These are phyloP conservation scores for Cytospora schulzeri DNA, from an alignment of 2,329 filamentous ascomycete genomes.

Conservation along the genomic window DNA sequence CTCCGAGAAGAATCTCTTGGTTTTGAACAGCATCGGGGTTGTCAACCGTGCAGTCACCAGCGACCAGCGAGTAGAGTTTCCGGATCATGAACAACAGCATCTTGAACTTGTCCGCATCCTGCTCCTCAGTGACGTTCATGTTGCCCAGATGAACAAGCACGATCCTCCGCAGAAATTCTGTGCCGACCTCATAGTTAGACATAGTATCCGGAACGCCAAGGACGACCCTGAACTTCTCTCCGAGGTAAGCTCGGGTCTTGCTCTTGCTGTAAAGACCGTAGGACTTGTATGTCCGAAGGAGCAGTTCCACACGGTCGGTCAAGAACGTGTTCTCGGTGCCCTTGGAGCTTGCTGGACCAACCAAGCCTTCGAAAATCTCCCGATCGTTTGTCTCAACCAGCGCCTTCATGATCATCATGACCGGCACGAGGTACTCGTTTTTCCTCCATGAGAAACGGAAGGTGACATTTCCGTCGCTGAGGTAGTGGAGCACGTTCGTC, in stretches of 20 bases:
- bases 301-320: slow-evolving; percentile 88
- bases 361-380: slow-evolving; percentile 92
- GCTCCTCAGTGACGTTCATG: slow-evolving; percentile 76
- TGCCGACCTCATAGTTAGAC: slow-evolving; percentile 85
- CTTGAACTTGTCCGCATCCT: slow-evolving; percentile 91
- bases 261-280: slow-evolving; percentile 82
- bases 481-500: slow-evolving; percentile 94
- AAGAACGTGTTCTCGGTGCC: slow-evolving; percentile 87
- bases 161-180: slow-evolving; percentile 86
- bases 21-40: slow-evolving; percentile 97
- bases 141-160: slow-evolving; percentile 91
- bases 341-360: slow-evolving; percentile 75
- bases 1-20: slow-evolving; percentile 91
- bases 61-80: slow-evolving; percentile 90
- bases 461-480: slow-evolving; percentile 92
- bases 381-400: slow-evolving; percentile 94
- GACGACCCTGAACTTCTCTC: slow-evolving; percentile 87
- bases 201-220: slow-evolving; percentile 82
- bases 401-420: slow-evolving; percentile 96
- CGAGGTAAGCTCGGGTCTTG: slow-evolving; percentile 83
- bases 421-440: slow-evolving; percentile 92
- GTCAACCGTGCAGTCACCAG: slow-evolving; percentile 89
- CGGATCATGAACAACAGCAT: slow-evolving; percentile 94
- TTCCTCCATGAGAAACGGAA: slow-evolving; percentile 98
- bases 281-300: slow-evolving; percentile 89